Base-by-base conservation (phyloP, 2,329 filamentous ascomycete genomes). In the Colletotrichum orbiculare region DNA sequence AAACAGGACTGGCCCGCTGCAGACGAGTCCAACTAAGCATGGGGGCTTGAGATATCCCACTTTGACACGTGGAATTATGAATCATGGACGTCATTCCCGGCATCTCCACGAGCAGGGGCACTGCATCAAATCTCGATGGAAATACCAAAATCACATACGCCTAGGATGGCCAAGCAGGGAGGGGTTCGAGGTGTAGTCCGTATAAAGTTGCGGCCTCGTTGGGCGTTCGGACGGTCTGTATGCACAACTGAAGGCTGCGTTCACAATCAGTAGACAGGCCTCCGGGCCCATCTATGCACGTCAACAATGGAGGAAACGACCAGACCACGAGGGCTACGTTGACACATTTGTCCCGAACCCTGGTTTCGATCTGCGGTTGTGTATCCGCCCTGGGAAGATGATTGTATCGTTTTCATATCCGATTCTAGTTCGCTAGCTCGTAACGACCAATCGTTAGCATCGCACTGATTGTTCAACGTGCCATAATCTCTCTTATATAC, bases 61-160 rank as follows among this genome's bases (percentile, higher is more conserved):
- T 15, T 9, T 54, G 48, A 49, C 56, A 50, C 39, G 13, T 60
- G 50, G 50, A 35, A 52, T 41, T 39, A 65, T 65, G 62, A 65
- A 42, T 56, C 62, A 61, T 61, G 15, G 57, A 56, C 39, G n/a
- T 52, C 46, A 61, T 39, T 41, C 25, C 17, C 17, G 17, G 3
- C 1, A 17, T 17, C 17, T 17, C 17, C 17, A 1, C 17, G 17
- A 17, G 17, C 17, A 3, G 17, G 17, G 17, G 17, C 17, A 17
- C 2, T 3, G 17, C 17, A 17, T 3, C 17, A 17, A 17, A 2
- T 17, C 17, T 17, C 17, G 0, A 2, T 17, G n/a, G 39, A 0
- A 7, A 17, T 42, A 3, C 10, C 1, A 3, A 0, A 6, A 6
- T 4, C 38, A 37, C 13, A 50, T 49, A 42, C 1, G 25, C 37